Evolutionary conservation across 164 flowering plant genomes (phyloP).

Genomic region (Vitis rotundifolia): DNA sequence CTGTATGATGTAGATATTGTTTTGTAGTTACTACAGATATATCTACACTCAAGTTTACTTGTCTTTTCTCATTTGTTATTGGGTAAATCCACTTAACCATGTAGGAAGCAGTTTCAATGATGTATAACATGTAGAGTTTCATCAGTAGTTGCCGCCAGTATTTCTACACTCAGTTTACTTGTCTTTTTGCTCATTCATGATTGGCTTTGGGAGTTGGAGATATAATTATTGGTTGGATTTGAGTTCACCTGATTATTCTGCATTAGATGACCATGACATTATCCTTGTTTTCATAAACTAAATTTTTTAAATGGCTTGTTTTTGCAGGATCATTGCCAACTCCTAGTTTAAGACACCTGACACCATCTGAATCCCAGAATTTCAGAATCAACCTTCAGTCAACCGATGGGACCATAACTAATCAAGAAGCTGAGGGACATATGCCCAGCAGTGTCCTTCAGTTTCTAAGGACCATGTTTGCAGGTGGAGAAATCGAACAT

Average conservation of each 20-base stretch:
- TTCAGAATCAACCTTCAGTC: constrained; percentile 20
- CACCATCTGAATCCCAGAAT: constrained; percentile 15
- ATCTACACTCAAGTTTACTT: no score
- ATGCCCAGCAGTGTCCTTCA: constrained; percentile 18
- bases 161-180: background rate
- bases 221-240: background rate
- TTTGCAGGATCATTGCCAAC: constrained; percentile 21
- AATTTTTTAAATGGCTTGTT: background rate
- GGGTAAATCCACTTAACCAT: no score
- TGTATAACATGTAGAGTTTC: background rate
- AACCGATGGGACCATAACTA: constrained; percentile 24
- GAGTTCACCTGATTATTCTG: background rate
- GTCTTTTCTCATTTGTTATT: no score
- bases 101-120: background rate
- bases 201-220: background rate
- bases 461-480: constrained; percentile 23
- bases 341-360: constrained; percentile 21
- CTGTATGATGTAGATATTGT: no score
- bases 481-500: constrained; percentile 25
- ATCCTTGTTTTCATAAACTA: constrained; percentile 2
- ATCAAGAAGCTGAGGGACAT: constrained; percentile 23
- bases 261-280: background rate
- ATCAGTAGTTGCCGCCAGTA: background rate
- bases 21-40: no score
- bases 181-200: background rate